Evolutionary conservation across 2,329 filamentous ascomycete genomes (phyloP), one percentile per base, ranked within the genome.

Genomic region (Helotiales sp.): DNA sequence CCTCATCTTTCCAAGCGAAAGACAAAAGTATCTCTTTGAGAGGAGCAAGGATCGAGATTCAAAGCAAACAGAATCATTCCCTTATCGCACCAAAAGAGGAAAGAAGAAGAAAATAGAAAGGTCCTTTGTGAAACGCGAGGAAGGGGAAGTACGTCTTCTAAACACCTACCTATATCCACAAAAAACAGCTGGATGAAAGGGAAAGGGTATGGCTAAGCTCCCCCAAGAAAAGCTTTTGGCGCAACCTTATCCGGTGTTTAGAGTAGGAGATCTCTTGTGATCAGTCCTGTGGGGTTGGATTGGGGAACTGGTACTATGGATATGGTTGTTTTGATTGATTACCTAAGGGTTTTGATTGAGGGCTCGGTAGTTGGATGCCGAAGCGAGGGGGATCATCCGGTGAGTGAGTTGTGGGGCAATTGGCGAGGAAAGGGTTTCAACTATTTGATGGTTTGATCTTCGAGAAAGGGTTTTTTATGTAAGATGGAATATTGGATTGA

Each of bases 301-400:
- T 30, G 15, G 24, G 49, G 13, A 52, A n/a, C 7, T 52, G 49
- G 26, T 52, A 52, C 17, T 52, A 52, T n/a, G n/a, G n/a, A n/a
- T 52, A 52, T 28, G 49, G 24, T 24, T 52, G 49, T 52, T 52
- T 30, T 52, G 49, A 52, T 52, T 52, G 49, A 52, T 52, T 30
- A n/a, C n/a, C n/a, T n/a, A 26, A 5, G 24, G 26, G 8, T 30
- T 17, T 52, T 52, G 49, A 52, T 52, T 17, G 22, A 52, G 24
- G 28, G 49, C 49, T 52, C 49, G 49, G 49, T 52, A 52, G 24
- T 52, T 52, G 49, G 26, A 10, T 30, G 49, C 49, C 49, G 49
- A 52, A 52, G 49, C 49, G 49, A 52, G 22, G 49, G 26, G 1
- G 24, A n/a, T 52, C 26, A 52, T n/a, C 49, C 24, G 17, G 24